phyloP scores from a whole-genome alignment of 129 eudicot species.

The Arctium lappa region DNA sequence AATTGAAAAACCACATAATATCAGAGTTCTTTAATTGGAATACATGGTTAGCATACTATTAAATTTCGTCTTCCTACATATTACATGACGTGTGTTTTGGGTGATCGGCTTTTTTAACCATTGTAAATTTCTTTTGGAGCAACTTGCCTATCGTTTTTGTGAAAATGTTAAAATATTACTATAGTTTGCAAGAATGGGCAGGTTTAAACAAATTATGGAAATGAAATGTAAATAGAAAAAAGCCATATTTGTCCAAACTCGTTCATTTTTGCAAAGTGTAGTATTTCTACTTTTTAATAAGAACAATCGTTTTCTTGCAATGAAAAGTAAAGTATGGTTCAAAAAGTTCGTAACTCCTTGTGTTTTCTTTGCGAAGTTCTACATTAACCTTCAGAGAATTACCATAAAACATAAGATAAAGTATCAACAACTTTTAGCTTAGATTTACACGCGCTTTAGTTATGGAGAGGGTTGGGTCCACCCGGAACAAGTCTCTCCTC shows the following conservation, averaged over 20 bases:
- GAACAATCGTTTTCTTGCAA: background rate
- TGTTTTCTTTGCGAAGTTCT: background rate
- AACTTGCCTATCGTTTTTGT: background rate
- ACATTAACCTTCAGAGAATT: slow-evolving; percentile 7
- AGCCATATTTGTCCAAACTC: background rate
- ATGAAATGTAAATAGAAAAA: background rate
- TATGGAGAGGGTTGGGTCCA: slow-evolving; percentile 78
- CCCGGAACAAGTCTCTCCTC: slow-evolving; percentile 69
- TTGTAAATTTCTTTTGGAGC: background rate
- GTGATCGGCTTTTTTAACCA: slow-evolving; percentile 2
- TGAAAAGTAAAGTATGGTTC: background rate
- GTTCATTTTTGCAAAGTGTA: background rate
- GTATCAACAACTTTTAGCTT: background rate
- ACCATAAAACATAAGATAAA: slow-evolving; percentile 10
- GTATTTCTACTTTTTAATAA: background rate
- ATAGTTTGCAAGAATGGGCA: background rate
- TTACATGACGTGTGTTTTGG: slow-evolving; percentile 1
- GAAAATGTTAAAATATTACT: background rate
- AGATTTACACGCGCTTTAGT: slow-evolving; percentile 35
- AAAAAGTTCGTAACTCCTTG: background rate
- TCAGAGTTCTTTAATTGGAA: background rate
- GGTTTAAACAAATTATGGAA: background rate
- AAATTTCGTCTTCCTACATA: slow-evolving; percentile 1
- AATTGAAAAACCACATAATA: background rate
- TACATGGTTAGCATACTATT: background rate